These are phyloP conservation scores for Backusella parvicylindrica DNA, from an alignment of 192 early-diverging fungal species.

Conservation along the genomic window DNA sequence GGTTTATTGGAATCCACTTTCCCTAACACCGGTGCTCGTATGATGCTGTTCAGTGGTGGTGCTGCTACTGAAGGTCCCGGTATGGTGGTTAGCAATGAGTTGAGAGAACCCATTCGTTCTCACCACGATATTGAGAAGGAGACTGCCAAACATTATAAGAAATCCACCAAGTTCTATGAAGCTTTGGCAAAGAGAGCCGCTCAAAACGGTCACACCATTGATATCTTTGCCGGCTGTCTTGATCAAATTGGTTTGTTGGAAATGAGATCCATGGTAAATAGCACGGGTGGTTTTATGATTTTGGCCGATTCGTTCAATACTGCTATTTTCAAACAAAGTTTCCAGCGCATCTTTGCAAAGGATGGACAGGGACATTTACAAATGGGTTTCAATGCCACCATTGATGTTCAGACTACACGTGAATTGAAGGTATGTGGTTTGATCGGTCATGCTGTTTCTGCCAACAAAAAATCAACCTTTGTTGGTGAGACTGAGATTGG, in stretches of 20 bases:
- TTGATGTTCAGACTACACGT: constrained; percentile 95
- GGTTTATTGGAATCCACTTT: constrained; percentile 90
- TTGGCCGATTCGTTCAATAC: constrained; percentile 95
- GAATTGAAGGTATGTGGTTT: constrained; percentile 95
- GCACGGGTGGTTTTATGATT: constrained; percentile 91
- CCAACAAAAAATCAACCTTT: constrained; percentile 81
- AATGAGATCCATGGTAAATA: constrained; percentile 89
- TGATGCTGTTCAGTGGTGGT: constrained; percentile 93
- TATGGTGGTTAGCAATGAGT: constrained; percentile 86
- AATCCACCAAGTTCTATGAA: constrained; percentile 95
- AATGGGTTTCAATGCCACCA: constrained; percentile 98
- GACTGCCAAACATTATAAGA: constrained; percentile 87
- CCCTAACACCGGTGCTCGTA: constrained; percentile 86
- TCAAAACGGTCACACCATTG: constrained; percentile 87
- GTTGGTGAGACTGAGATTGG: constrained; percentile 99
- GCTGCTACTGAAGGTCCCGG: constrained; percentile 96
- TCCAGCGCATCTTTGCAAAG: constrained; percentile 92
- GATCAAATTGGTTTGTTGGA: constrained; percentile 97
- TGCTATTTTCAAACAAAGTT: constrained; percentile 96
- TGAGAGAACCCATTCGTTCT: constrained; percentile 91
- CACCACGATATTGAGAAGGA: constrained; percentile 99
- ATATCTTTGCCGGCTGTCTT: constrained; percentile 97
- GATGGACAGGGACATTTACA: constrained; percentile 82
- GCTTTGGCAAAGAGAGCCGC: constrained; percentile 81
- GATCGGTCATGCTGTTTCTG: constrained; percentile 91